A percentile compares a stretch with the other conserved stretches of the same genome.
These are phyloP conservation scores for Scenedesmus sp. DNA, from an alignment of 163 green algal genomes.

Conservation along the genomic window DNA sequence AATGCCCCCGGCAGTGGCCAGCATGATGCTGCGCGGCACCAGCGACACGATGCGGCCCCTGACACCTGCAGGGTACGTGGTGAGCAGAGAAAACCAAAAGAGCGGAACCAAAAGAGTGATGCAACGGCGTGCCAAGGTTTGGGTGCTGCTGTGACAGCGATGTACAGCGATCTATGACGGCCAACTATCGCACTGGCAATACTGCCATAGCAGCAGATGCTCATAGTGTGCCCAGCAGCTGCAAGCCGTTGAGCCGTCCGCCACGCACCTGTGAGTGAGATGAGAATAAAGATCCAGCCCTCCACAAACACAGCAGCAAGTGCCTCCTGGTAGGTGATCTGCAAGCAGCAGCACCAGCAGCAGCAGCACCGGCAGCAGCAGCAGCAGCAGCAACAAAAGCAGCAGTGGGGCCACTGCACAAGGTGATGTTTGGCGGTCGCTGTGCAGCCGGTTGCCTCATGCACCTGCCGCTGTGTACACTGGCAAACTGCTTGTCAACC, in stretches of 20 bases:
- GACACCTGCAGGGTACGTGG: slow-evolving; percentile 55
- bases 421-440: too few relatives aligned
- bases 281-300: slow-evolving; percentile 81
- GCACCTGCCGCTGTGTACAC: too few relatives aligned
- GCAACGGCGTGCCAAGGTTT: not conserved
- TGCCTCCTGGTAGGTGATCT: slow-evolving; percentile 69
- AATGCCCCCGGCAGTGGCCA: slow-evolving; percentile 79
- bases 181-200: too few relatives aligned
- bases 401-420: not conserved
- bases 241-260: too few relatives aligned
- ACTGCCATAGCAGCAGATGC: too few relatives aligned
- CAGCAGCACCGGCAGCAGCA: not conserved
- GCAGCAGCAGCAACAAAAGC: not conserved
- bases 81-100: not conserved
- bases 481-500: too few relatives aligned
- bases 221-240: not conserved
- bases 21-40: slow-evolving; percentile 76
- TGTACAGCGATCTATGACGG: too few relatives aligned
- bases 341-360: not conserved
- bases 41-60: slow-evolving; percentile 8
- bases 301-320: slow-evolving; percentile 87
- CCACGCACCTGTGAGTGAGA: slow-evolving; percentile 71
- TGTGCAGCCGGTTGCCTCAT: too few relatives aligned
- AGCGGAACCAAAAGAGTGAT: not conserved
- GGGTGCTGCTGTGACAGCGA: too few relatives aligned